Percentiles rank a stretch among this genome's conserved stretches.
Conservation (phyloP, 2,329 filamentous ascomycete genomes). For the Daldinia eschscholtzii region DNA sequence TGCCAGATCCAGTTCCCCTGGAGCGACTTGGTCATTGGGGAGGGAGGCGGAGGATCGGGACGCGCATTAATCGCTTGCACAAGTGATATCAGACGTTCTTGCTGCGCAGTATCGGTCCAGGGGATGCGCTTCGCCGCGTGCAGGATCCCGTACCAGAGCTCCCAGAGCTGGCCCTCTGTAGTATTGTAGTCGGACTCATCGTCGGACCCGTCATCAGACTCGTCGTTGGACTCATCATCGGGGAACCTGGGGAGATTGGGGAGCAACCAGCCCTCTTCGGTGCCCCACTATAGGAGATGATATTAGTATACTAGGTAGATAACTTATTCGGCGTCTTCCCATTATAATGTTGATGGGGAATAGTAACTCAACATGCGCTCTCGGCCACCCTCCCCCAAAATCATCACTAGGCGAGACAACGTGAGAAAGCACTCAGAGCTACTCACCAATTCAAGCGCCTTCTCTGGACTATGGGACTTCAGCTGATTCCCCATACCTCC, state of each 20-base stretch:
- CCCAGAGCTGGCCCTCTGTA: conserved; percentile 39
- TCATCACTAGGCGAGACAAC: background rate
- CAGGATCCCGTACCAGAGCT: conserved; percentile 40
- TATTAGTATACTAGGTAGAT: background rate
- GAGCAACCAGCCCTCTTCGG: conserved; percentile 23
- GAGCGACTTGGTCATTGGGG: conserved; percentile 5
- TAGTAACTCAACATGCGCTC: background rate
- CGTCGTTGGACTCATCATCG: background rate
- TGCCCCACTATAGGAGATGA: conserved; percentile 23
- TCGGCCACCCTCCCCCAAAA: background rate
- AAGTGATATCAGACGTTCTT: conserved; percentile 34
- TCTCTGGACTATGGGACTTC: conserved; percentile 2
- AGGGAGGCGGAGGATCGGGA: conserved; percentile 29
- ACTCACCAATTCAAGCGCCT: conserved; percentile 29
- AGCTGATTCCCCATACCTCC: background rate
- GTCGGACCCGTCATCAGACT: background rate
- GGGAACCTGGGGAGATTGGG: background rate
- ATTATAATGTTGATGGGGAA: background rate
- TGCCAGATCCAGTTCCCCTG: conserved; percentile 33
- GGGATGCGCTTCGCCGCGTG: conserved; percentile 41
- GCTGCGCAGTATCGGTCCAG: conserved; percentile 26
- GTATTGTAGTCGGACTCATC: background rate
- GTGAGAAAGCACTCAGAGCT: background rate
- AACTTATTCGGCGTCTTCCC: background rate
- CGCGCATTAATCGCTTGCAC: conserved; percentile 33